Base-by-base conservation (phyloP, 768 basidiomycete genomes). In the Megacollybia marginata region DNA sequence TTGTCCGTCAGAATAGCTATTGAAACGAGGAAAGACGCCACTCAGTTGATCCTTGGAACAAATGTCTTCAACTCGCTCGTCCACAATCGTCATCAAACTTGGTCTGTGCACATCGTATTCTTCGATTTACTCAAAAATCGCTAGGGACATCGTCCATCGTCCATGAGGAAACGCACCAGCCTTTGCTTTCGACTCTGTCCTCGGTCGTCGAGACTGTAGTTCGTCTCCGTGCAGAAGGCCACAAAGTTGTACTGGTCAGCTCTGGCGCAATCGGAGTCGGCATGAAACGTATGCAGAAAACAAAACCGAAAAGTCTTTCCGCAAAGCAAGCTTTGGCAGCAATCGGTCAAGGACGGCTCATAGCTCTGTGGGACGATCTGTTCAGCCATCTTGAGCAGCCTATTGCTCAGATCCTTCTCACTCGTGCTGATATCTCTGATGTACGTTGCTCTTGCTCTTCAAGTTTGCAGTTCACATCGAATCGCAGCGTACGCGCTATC, bases 231-330 rank as follows among this genome's bases (percentile, higher is more conserved):
- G 69, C 73, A 5, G 71, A 84, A 40, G 95, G 95, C 0, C 95
- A 99, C 69, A 88, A 92, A 59, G 90, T 98, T 48, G 90, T 98
- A 4, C 80, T 99, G 10, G 92, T 96, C 52, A 92, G 88, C 59
- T 96, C 93, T 18, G 96, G 96, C 1, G 96, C 96, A n/a, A 97
- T 98, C 51, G 96, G 86, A 0, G 91, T 98, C 15, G 96, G 96
- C 0, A 65, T 98, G 52, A 85, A 92, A 63, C 76, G 93, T 36
- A 98, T 99, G 96, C 76, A 82, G 33, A 67, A 96, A 52, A 82
- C 78, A 47, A 74, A 79, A 48, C 91, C 93, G 2, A 95, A 94
- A 58, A 85, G 76, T 52, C 68, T 99, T 18, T 83, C 87, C 2
- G 90, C 90, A 46, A 96, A 94, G 68, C 94, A 98, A 79, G 96